phyloP scores from a whole-genome alignment of 768 basidiomycete species.

The Lactarius evosmus region DNA sequence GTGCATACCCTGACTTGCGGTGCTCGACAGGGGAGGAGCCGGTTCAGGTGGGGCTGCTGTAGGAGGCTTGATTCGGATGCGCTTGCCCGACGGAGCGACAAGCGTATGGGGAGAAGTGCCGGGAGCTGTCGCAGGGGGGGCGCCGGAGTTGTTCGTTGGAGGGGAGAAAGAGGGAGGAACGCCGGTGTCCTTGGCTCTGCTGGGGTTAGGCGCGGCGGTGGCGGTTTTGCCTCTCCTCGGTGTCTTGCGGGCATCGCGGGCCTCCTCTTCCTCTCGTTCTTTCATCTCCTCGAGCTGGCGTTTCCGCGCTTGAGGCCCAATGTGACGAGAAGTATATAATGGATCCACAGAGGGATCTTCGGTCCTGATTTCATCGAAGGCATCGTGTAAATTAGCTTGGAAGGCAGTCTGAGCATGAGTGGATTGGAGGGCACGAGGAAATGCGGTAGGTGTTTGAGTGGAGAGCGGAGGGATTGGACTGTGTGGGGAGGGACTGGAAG shows the following conservation, averaged over 20 bases:
- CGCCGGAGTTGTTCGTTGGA: conserved; percentile 27
- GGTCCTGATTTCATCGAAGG: conserved; percentile 43
- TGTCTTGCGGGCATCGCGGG: conserved; percentile 40
- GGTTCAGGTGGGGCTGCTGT: conserved; percentile 32
- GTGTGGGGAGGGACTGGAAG: conserved; percentile 27
- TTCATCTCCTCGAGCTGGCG: conserved; percentile 43
- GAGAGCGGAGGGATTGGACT: conserved; percentile 28
- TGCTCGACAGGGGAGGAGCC: conserved; percentile 17
- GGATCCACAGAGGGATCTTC: conserved; percentile 49
- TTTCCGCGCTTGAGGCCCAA: conserved; percentile 45
- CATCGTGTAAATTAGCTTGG: conserved; percentile 47
- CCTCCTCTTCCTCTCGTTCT: conserved; percentile 45
- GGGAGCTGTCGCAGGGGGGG: conserved; percentile 22
- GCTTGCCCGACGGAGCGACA: conserved; percentile 47
- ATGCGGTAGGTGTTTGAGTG: conserved; percentile 44
- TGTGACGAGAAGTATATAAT: conserved; percentile 44
- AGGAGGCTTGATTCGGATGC: conserved; percentile 50
- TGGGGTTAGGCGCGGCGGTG: conserved; percentile 21
- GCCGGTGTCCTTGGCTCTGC: conserved; percentile 42
- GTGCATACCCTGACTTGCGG: conserved; percentile 27
- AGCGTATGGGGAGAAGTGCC: conserved; percentile 36
- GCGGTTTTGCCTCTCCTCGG: conserved; percentile 35
- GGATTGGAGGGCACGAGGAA: conserved; percentile 47
- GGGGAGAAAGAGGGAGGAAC: conserved; percentile 32
- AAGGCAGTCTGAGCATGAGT: conserved; percentile 44